Percentiles rank a stretch among this genome's conserved stretches.
Conservation (phyloP, 805 yeast genomes). For the Metschnikowia peoriensis region DNA sequence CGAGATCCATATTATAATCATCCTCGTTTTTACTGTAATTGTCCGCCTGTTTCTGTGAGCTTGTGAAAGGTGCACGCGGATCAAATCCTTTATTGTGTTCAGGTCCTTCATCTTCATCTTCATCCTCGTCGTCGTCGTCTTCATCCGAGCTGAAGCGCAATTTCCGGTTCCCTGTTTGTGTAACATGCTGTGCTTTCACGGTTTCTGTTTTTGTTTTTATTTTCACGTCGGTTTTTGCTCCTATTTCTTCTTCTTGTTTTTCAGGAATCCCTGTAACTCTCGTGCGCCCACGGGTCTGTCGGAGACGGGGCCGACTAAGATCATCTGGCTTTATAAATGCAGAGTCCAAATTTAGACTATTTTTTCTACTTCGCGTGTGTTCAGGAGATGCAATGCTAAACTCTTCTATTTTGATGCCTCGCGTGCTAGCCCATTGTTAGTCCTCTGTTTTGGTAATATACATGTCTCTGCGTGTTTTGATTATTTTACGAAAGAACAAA, state of each 20-base stretch:
- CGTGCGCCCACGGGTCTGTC: neutral
- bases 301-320: conserved; percentile 19
- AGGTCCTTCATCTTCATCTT: neutral
- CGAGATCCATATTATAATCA: neutral
- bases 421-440: conserved; percentile 19
- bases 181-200: too few species aligned
- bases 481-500: conserved; percentile 3
- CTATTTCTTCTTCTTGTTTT: neutral
- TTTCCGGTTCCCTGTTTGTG: conserved; percentile 2
- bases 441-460: neutral
- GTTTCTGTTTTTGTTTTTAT: too few species aligned
- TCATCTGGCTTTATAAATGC: conserved; percentile 25
- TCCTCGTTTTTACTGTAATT: too few species aligned
- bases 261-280: neutral
- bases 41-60: too few species aligned
- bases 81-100: too few species aligned
- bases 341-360: conserved; percentile 22
- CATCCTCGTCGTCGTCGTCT: conserved; percentile 15
- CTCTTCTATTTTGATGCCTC: conserved; percentile 18
- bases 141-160: conserved; percentile 16
- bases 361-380: neutral
- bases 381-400: conserved; percentile 19
- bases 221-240: too few species aligned
- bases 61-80: too few species aligned
- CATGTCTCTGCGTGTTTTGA: neutral